Base-by-base conservation (phyloP, 2,329 filamentous ascomycete species). In the Hawksworthiomyces lignivorus region DNA sequence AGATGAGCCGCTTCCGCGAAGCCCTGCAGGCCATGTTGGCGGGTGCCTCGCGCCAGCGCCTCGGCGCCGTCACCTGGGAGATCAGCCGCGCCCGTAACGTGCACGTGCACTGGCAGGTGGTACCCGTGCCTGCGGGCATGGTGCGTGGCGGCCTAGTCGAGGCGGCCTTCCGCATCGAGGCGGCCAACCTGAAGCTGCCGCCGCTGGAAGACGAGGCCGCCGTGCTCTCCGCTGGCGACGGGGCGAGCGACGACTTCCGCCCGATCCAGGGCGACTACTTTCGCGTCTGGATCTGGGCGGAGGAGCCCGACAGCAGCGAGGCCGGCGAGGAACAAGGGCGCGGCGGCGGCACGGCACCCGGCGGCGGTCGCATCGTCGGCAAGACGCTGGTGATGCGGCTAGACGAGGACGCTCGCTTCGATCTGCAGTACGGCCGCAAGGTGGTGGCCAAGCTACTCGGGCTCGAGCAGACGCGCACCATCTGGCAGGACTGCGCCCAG, bases 21-120 rank as follows among this genome's bases (percentile, higher is more conserved):
- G 70, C 85, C 0, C 69, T 97, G 36, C 87, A 95, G 56, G 71
- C 70, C 34, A 94, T 96, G 84, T 69, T 96, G 11, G 64, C 68
- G n/a, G 64, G 61, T 18, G 61, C 60, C 46, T 70, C 68, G 44
- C 60, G 65, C 55, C 65, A 74, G 48, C 73, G 74, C 49, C 77
- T 96, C 1, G 92, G 90, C 14, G 77, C 81, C 3, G 84, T 97
- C 2, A 92, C 87, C 0, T 98, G 87, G 80, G 92, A 97, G 63
- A 89, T 98, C 54, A 90, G 82, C 57, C 82, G 88, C 38, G 72
- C 71, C 5, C 75, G 76, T 39, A 87, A 92, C 41, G 80, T 97
- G 43, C 92, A 98, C 58, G 73, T 82, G 1, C 90, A 97, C 56
- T 96, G 89, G 92, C 94, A 98, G 62, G 84, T 94, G 52, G 67